These are phyloP conservation scores for Talaromyces amestolkiae DNA, from an alignment of 2,329 filamentous ascomycete species.

Conservation along the genomic window DNA sequence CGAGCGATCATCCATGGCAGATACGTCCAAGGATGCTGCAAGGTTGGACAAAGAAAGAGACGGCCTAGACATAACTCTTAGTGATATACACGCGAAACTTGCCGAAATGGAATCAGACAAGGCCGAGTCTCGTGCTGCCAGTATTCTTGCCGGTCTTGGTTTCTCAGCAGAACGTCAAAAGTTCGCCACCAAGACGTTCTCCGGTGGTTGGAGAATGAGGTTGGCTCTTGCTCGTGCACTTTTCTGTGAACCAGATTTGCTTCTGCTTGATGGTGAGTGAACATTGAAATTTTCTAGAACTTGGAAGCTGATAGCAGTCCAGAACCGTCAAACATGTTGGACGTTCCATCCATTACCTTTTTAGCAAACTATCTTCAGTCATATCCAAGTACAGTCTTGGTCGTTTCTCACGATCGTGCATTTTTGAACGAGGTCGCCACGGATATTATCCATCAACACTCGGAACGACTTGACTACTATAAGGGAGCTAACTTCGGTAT, in stretches of 20 bases:
- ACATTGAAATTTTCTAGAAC: background rate
- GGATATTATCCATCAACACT: constrained; percentile 98
- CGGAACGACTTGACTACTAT: constrained; percentile 96
- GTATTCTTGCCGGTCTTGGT: constrained; percentile 92
- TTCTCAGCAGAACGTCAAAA: constrained; percentile 94
- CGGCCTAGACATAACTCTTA: constrained; percentile 83
- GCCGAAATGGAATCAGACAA: constrained; percentile 99
- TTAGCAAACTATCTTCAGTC: constrained; percentile 89
- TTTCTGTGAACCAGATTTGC: constrained; percentile 94
- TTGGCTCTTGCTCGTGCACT: constrained; percentile 89
- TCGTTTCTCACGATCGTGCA: constrained; percentile 97
- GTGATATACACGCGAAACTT: constrained; percentile 86
- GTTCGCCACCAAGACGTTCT: constrained; percentile 94
- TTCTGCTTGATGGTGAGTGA: constrained; percentile 72
- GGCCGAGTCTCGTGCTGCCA: constrained; percentile 90
- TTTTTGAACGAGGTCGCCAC: constrained; percentile 99
- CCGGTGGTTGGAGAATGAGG: constrained; percentile 99
- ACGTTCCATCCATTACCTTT: constrained; percentile 99
- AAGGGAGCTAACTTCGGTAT: constrained; percentile 84
- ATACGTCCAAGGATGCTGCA: constrained; percentile 85
- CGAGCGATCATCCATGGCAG: constrained; percentile 75
- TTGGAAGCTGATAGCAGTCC: constrained; percentile 22
- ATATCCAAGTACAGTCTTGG: constrained; percentile 91
- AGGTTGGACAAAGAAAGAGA: constrained; percentile 84
- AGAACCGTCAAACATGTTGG: constrained; percentile 99